Evolutionary conservation across 768 basidiomycete species (phyloP).

Genomic region (Amanita pallidorosea): DNA sequence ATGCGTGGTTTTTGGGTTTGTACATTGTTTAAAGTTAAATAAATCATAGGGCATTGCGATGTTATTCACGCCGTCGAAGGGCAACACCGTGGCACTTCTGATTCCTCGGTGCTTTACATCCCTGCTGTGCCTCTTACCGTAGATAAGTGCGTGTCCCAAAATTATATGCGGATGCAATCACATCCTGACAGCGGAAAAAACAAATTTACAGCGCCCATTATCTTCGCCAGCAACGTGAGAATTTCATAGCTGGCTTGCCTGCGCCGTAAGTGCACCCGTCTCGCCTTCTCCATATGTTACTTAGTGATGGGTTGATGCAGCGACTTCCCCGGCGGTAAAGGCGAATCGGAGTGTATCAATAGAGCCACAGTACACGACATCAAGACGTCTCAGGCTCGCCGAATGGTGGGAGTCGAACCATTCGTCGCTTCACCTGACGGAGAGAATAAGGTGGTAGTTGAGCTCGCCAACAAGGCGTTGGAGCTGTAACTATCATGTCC

Average conservation of each 20-base stretch:
- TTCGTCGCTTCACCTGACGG: slow-evolving; percentile 11
- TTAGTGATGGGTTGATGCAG: slow-evolving; percentile 13
- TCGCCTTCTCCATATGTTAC: not conserved
- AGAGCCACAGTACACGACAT: slow-evolving; percentile 25
- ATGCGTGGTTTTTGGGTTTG: not conserved
- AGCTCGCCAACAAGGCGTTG: slow-evolving; percentile 13
- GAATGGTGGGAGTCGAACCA: slow-evolving; percentile 31
- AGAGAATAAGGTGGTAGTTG: slow-evolving; percentile 6
- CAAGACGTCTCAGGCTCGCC: slow-evolving; percentile 22
- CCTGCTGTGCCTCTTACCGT: slow-evolving; percentile 41
- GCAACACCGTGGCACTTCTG: slow-evolving; percentile 31
- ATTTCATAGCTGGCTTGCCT: slow-evolving; percentile 36
- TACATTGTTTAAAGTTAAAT: too few species aligned
- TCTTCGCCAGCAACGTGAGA: slow-evolving; percentile 35
- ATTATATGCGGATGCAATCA: not conserved
- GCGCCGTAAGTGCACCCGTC: slow-evolving; percentile 26
- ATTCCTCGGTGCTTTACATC: slow-evolving; percentile 49
- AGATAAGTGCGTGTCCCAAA: slow-evolving; percentile 27
- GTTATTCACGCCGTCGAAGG: slow-evolving; percentile 44
- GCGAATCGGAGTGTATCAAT: slow-evolving; percentile 33
- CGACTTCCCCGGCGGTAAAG: slow-evolving; percentile 43
- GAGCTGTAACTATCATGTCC: not conserved
- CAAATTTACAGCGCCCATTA: slow-evolving; percentile 28
- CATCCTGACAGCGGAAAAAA: not conserved
- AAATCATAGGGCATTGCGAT: slow-evolving; percentile 38